Base-by-base conservation (phyloP, 371 early-diverging fungal genomes). In the Dinochytrium kinnereticum region DNA sequence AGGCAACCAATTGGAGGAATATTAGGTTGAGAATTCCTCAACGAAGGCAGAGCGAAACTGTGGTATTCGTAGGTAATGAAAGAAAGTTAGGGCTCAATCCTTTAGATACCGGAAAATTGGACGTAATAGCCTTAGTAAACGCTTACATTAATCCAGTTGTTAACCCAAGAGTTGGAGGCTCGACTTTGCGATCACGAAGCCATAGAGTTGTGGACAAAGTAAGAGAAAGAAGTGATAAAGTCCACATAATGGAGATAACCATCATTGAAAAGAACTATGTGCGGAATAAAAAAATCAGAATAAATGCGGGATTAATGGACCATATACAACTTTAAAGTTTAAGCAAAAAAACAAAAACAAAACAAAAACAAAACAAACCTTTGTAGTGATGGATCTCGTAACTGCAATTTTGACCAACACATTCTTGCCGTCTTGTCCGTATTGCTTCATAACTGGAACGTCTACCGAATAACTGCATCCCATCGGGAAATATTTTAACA, bases 221-320 rank as follows among this genome's bases (percentile, higher is more conserved):
- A 28, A 86, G 72, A n/a, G 81, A 64, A 51, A 80, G 76, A 21
- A 81, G 76, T 50, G 83, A 77, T 3, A 86, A 72, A n/a, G 68
- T 61, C 86, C 86, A 86, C 84, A 83, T 84, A 30, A 83, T 78
- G 69, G 80, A 2, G 13, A 39, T 66, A 26, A 66, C 39, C 5
- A 37, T 10, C 2, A 66, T 2, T 39, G 67, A 37, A 26, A 66
- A 66, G 10, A 66, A 26, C 55, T 53, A 53, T 21, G n/a, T n/a
- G n/a, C n/a, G n/a, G n/a, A n/a, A n/a, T n/a, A n/a, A n/a, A n/a
- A n/a, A n/a, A n/a, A n/a, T n/a, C n/a, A n/a, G n/a, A n/a, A n/a
- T 44, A 7, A 44, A 44, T 13, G 44, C 7, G 19, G 44, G 19
- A 44, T 13, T 44, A 44, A 44, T 7, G 44, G 19, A 44, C 7